Evolutionary conservation across 805 yeast species (phyloP), one percentile per base, ranked within the genome.

Genomic region (Sungouiella thailandica): DNA sequence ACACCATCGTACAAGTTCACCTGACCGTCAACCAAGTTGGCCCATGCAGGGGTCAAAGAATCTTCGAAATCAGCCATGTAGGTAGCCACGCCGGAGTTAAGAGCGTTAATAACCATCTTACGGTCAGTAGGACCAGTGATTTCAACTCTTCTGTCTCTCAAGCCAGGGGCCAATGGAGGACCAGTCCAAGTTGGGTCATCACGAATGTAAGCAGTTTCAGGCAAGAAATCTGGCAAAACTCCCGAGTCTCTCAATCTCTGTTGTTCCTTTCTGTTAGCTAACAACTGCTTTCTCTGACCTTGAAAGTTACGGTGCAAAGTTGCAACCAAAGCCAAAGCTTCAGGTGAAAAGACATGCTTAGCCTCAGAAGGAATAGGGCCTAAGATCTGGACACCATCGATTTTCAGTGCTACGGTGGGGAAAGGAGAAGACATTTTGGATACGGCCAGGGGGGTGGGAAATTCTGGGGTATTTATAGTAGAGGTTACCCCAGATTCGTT

Each of bases 21-120:
- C 60, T 83, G 93, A 34, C 93, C 94, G 51, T 81, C 84, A 35
- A 83, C 73, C 67, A 82, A 71, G 60, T 82, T 83, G 42, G 63
- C 60, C 93, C 93, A 83, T 17, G 94, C 83, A 49, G 94, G 94
- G 13, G 90, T 77, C 49, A 83, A 76, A 12, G 89, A 81, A 58
- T 83, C 93, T 59, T 83, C 94, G 51, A 83, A 81, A 65, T 83
- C 94, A 27, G 87, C 80, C 93, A 83, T 83, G 57, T 83, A 83
- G 19, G 93, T 83, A 42, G 82, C 82, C 28, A 83, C 93, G 35
- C 73, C 70, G 1, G 89, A 78, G 60, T 83, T 83, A 55, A 83
- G 70, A 2, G 90, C 93, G 53, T 83, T 83, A 52, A 83, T 78
- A 43, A 83, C 76, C 94, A 83, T 83, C 50, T 83, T 81, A 44